Evolutionary conservation across 805 yeast species (phyloP).

Genomic region (Wickerhamia fluorescens): DNA sequence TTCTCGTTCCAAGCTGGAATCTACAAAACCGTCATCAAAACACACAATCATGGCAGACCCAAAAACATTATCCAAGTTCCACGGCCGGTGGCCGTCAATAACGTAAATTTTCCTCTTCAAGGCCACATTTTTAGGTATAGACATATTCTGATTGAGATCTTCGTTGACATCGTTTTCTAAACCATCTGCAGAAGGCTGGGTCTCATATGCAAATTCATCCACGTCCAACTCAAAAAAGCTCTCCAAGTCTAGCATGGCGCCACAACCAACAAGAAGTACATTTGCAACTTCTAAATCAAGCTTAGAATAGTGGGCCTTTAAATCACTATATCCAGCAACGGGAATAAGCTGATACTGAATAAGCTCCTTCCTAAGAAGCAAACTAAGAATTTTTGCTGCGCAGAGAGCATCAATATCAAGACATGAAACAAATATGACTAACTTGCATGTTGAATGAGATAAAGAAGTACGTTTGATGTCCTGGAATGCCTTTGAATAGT

Average conservation of each 20-base stretch:
- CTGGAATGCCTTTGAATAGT: conserved; percentile 61
- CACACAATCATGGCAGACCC: conserved; percentile 75
- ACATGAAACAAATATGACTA: conserved; percentile 85
- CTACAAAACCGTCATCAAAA: conserved; percentile 79
- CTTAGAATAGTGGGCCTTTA: conserved; percentile 52
- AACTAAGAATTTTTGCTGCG: conserved; percentile 70
- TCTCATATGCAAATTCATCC: conserved; percentile 41
- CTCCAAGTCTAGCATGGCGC: conserved; percentile 84
- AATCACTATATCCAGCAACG: conserved; percentile 82
- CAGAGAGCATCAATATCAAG: conserved; percentile 88
- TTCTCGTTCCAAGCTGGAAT: conserved; percentile 49
- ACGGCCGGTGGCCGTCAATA: conserved; percentile 90
- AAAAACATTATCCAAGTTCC: conserved; percentile 90
- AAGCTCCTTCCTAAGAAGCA: conserved; percentile 68
- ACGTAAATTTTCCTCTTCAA: conserved; percentile 63
- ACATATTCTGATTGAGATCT: conserved; percentile 12
- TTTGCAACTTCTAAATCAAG: conserved; percentile 72
- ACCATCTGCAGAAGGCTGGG: conserved; percentile 12
- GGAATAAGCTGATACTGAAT: conserved; percentile 87
- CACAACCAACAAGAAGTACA: conserved; percentile 83
- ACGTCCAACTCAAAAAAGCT: conserved; percentile 59
- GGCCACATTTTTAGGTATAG: conserved; percentile 9
- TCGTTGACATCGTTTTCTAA: conserved; percentile 16
- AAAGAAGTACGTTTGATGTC: conserved; percentile 64
- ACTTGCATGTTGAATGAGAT: conserved; percentile 87